A percentile compares a stretch with the other conserved stretches of the same genome.
Conservation (phyloP, 441 rosid genomes). For the Gossypium trilobum region DNA sequence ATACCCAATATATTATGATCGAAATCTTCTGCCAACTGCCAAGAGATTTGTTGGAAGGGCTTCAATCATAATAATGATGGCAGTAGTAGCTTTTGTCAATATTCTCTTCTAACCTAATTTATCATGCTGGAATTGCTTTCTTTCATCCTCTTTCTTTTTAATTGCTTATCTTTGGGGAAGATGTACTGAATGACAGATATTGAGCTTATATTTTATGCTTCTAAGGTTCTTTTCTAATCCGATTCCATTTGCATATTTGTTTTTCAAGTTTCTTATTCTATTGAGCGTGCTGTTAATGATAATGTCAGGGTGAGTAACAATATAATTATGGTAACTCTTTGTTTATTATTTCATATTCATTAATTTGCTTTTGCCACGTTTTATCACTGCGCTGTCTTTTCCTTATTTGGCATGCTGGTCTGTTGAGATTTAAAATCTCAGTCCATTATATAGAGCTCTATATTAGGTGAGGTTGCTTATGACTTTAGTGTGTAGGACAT, state of each 20-base stretch:
- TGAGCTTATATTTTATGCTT: slow-evolving; percentile 1
- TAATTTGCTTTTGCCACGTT: neutral
- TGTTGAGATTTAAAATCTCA: slow-evolving; percentile 1
- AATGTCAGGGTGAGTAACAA: slow-evolving; percentile 9
- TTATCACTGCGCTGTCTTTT: slow-evolving; percentile 14
- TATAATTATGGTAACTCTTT: neutral
- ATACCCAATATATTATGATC: neutral
- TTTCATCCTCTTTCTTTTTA: neutral
- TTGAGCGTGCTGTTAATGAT: neutral
- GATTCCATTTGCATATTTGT: neutral
- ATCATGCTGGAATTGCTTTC: neutral
- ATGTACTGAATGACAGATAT: neutral
- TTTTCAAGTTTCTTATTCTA: neutral
- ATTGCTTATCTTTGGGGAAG: neutral
- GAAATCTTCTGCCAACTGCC: neutral
- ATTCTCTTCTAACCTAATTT: neutral
- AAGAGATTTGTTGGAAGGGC: neutral
- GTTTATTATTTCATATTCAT: neutral
- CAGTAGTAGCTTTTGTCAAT: neutral
- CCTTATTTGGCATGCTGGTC: neutral
- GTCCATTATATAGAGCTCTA: neutral
- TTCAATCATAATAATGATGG: neutral
- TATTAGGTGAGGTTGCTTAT: neutral
- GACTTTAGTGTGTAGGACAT: neutral
- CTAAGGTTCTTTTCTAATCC: slow-evolving; percentile 4